These are phyloP conservation scores for Hyphopichia buzzinii DNA, from an alignment of 1,139 yeast genomes.

Conservation along the genomic window DNA sequence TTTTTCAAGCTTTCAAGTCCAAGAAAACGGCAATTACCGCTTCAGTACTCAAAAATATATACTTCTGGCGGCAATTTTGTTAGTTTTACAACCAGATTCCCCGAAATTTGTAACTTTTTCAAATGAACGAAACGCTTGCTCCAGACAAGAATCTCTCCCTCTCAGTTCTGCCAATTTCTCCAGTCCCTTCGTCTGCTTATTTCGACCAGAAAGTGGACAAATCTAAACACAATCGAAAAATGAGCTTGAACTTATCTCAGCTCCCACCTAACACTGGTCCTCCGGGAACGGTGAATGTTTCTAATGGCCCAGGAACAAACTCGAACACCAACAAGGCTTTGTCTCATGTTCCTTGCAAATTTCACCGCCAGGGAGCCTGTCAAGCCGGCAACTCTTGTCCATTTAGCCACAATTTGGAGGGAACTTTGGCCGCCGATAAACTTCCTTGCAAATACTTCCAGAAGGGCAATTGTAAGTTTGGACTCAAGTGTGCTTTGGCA, in stretches of 20 bases:
- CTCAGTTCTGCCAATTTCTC: neutral
- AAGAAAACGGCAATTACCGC: too few relatives aligned
- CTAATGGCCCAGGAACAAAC: slow-evolving; percentile 9
- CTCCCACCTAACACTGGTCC: slow-evolving; percentile 46
- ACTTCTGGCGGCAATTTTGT: too few relatives aligned
- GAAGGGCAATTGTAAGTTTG: slow-evolving; percentile 93
- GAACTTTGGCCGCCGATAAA: slow-evolving; percentile 54
- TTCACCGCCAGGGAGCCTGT: slow-evolving; percentile 85
- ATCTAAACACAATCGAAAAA: neutral
- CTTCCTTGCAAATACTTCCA: slow-evolving; percentile 91
- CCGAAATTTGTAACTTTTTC: too few relatives aligned
- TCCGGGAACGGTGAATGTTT: slow-evolving; percentile 29
- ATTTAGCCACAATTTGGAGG: slow-evolving; percentile 76
- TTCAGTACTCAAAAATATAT: too few relatives aligned
- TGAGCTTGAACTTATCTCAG: slow-evolving; percentile 7
- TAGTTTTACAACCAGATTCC: too few relatives aligned
- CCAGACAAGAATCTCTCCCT: neutral
- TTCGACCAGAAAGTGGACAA: neutral
- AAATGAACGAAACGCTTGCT: neutral
- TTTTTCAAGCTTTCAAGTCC: too few relatives aligned
- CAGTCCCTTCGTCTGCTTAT: neutral
- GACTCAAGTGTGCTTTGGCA: slow-evolving; percentile 88
- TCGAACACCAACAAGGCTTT: slow-evolving; percentile 40
- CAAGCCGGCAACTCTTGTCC: slow-evolving; percentile 94
- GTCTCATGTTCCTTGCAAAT: slow-evolving; percentile 95